phyloP scores from a whole-genome alignment of 208 protist species.

The Leishmania amazonensis region DNA sequence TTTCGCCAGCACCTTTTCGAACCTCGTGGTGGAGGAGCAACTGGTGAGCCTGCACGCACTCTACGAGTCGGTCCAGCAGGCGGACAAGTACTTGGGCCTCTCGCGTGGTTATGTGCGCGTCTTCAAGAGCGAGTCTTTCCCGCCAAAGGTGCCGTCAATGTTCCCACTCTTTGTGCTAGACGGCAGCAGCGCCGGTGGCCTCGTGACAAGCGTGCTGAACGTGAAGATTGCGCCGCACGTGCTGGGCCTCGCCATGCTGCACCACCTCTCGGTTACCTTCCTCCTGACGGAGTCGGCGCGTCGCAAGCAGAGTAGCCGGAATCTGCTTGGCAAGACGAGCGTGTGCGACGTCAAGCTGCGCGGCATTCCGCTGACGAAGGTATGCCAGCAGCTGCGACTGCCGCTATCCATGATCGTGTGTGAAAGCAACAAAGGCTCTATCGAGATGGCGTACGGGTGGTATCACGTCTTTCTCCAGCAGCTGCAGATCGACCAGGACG shows the following conservation, averaged over 20 bases:
- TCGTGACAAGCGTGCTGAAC: constrained; percentile 73
- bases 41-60: constrained; percentile 75
- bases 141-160: constrained; percentile 62
- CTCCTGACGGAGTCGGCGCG: constrained; percentile 66
- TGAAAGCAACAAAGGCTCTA: constrained; percentile 54
- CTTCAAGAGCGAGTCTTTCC: constrained; percentile 51
- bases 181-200: constrained; percentile 73
- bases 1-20: constrained; percentile 40
- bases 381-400: constrained; percentile 78
- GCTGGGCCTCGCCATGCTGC: constrained; percentile 87
- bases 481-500: constrained; percentile 63
- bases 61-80: constrained; percentile 67
- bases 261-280: constrained; percentile 82
- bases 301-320: constrained; percentile 62
- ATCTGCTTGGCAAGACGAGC: constrained; percentile 65
- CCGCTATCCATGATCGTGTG: constrained; percentile 82
- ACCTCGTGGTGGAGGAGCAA: constrained; percentile 74
- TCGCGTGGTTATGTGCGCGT: constrained; percentile 90
- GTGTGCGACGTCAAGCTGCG: constrained; percentile 85
- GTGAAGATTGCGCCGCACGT: constrained; percentile 84
- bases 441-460: constrained; percentile 73
- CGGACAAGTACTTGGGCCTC: constrained; percentile 73
- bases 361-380: constrained; percentile 88
- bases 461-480: constrained; percentile 82
- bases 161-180: constrained; percentile 88